A percentile compares a stretch with the other conserved stretches of the same genome.
Evolutionary conservation across 352 stramenopile species (phyloP).

Genomic region (Pythium dissotocum): DNA sequence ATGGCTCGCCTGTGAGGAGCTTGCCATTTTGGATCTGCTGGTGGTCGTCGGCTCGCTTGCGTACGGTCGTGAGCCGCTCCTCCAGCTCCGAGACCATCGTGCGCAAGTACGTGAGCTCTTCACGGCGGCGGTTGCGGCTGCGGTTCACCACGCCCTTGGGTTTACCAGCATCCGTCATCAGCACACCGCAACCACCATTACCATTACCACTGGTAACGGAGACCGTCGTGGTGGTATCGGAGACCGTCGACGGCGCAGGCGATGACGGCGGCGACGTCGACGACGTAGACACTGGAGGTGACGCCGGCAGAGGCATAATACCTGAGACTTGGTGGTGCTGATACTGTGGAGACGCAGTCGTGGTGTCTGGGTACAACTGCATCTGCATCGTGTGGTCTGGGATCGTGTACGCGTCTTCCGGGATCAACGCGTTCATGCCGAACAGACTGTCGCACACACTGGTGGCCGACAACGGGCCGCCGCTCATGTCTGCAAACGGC

Average conservation of each 20-base stretch:
- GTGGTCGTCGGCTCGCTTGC: conserved; percentile 15
- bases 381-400: too few relatives aligned
- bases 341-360: too few relatives aligned
- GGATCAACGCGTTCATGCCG: conserved; percentile 3
- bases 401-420: conserved; percentile 6
- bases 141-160: conserved; percentile 20
- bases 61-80: conserved; percentile 27
- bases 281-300: conserved; percentile 13
- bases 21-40: conserved; percentile 13
- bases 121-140: conserved; percentile 18
- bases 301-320: background rate
- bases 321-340: background rate
- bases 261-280: conserved; percentile 5
- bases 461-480: background rate
- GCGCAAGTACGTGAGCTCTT: conserved; percentile 43
- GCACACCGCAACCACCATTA: background rate
- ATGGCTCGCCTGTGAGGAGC: background rate
- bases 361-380: background rate
- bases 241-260: conserved; percentile 9
- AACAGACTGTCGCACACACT: background rate
- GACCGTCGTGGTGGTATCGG: conserved; percentile 6
- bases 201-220: background rate
- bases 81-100: conserved; percentile 40
- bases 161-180: background rate
- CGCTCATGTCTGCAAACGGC: background rate